These are phyloP conservation scores for Tilletia setariae DNA, from an alignment of 1,284 basidiomycete genomes.

Conservation along the genomic window DNA sequence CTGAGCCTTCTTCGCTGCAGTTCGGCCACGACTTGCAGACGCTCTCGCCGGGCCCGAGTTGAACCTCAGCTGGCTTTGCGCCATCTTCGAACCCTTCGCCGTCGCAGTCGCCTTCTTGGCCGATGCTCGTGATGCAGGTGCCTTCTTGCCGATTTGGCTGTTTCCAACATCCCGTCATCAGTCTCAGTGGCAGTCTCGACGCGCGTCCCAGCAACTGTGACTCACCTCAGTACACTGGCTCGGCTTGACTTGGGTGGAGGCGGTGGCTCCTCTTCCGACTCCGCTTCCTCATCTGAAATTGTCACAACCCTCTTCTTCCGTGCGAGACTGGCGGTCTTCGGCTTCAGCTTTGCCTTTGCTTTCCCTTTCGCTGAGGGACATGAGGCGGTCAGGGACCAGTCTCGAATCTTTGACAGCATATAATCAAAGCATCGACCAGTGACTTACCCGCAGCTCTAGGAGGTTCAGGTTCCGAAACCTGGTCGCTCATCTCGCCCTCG, in stretches of 20 bases:
- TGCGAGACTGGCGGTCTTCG: neutral
- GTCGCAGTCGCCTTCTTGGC: constrained; percentile 4
- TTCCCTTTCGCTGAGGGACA: neutral
- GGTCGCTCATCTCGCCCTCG: constrained; percentile 11
- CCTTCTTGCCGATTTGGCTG: constrained; percentile 1
- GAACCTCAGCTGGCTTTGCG: neutral
- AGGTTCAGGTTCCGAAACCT: no score
- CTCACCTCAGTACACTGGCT: neutral
- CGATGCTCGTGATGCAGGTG: neutral
- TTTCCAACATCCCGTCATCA: neutral
- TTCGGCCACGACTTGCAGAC: neutral
- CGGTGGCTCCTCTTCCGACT: neutral
- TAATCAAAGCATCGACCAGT: neutral
- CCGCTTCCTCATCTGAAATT: no score
- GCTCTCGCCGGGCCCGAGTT: neutral
- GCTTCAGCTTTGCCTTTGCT: constrained; percentile 15
- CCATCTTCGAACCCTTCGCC: neutral
- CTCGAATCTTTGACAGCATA: no score
- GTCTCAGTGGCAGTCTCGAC: no score
- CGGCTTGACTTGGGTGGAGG: neutral
- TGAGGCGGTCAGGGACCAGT: no score
- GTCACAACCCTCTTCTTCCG: constrained; percentile 1
- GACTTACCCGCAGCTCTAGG: neutral
- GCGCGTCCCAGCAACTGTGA: neutral
- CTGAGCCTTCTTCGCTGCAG: constrained; percentile 14